Evolutionary conservation across 768 basidiomycete genomes (phyloP), one percentile per base, ranked within the genome.

Genomic region (Suillus luteus): DNA sequence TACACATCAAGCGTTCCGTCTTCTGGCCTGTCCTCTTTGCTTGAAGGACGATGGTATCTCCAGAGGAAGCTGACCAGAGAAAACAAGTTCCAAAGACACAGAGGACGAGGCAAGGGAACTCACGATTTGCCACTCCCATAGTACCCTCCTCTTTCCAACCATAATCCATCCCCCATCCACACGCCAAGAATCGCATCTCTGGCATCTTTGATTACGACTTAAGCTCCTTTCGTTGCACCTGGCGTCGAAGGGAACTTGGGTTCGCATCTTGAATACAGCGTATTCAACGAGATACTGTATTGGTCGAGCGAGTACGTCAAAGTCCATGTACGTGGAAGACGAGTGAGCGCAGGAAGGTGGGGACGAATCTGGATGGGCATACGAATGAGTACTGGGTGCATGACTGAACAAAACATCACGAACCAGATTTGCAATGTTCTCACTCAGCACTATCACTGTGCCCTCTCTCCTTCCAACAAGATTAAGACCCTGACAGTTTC

Each of bases 301-400:
- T 97, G 95, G 71, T 99, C 96, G 19, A 97, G 82, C 17, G 93
- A 95, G 77, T 96, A 95, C 6, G 95, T 76, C 0, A 96, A 83
- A 0, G 83, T 83, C 95, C 95, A 96, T 35, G 81, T 77, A 8
- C 81, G 79, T 0, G 89, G 82, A 19, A 96, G 84, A 5, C 90
- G 88, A 1, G 85, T 80, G 7, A 95, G 83, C 0, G 92, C 86
- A 0, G 93, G 90, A 1, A 96, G 81, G 63, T 87, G 80, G 1
- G 86, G 76, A 0, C 92, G 88, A 31, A 95, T 78, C 92, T 94
- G 48, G 17, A 54, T 19, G 19, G n/a, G 12, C 59, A 9, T 10
- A 46, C 12, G 40, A 1, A 11, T 48, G 19, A 40, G 58, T 24
- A 11, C 12, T 60, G n/a, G 22, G 5, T 52, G n/a, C 12, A 52